Evolutionary conservation across 208 protist species (phyloP).

Genomic region (Vickermania spadyakhi): DNA sequence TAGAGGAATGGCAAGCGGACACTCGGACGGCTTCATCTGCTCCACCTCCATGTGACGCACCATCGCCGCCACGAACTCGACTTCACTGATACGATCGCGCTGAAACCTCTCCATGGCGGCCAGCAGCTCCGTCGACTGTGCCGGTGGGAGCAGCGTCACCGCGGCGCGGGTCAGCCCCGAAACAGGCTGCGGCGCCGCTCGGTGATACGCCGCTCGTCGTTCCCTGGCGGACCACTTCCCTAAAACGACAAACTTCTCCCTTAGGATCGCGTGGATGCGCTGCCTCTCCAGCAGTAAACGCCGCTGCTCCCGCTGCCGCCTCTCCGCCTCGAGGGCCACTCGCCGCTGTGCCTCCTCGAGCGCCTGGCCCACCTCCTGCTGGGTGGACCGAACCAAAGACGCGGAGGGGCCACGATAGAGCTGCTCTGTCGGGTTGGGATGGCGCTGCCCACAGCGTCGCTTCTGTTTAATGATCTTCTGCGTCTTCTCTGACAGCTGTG

Average conservation of each 20-base stretch:
- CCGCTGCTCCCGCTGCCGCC: constrained; percentile 11
- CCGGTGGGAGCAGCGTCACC: constrained; percentile 36
- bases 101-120: constrained; percentile 30
- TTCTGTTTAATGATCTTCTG: constrained; percentile 48
- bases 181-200: constrained; percentile 23
- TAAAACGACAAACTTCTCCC: constrained; percentile 49
- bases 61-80: constrained; percentile 33
- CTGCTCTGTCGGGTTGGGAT: constrained; percentile 23
- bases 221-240: constrained; percentile 8
- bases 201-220: constrained; percentile 17
- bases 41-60: background rate
- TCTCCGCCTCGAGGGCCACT: constrained; percentile 9
- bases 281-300: constrained; percentile 28
- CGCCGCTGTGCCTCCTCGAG: constrained; percentile 20
- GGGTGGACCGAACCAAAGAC: constrained; percentile 2
- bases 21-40: background rate
- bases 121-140: constrained; percentile 54
- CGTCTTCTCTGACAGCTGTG: constrained; percentile 29
- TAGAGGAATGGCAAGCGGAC: background rate
- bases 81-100: constrained; percentile 18
- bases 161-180: constrained; percentile 39
- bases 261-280: constrained; percentile 26
- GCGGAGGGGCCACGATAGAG: constrained; percentile 21
- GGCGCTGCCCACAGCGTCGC: constrained; percentile 23
- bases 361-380: constrained; percentile 10